These are phyloP conservation scores for Periconia digitata DNA, from an alignment of 2,329 filamentous ascomycete genomes.

Conservation along the genomic window DNA sequence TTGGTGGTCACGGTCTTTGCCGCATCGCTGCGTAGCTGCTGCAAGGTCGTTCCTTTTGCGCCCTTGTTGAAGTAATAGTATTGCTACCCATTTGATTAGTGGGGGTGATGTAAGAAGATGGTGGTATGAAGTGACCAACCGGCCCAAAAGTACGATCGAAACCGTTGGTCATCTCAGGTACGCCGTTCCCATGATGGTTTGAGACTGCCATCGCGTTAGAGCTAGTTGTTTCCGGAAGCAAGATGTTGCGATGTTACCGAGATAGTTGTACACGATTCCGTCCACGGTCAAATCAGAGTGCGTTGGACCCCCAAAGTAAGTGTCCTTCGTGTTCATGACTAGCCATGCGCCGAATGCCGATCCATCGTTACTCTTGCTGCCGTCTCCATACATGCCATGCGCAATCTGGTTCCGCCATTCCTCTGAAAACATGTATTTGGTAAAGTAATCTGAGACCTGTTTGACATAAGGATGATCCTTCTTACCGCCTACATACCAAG, in stretches of 20 bases:
- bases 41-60: slow-evolving; percentile 33
- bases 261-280: slow-evolving; percentile 67
- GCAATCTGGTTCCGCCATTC: slow-evolving; percentile 61
- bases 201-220: slow-evolving; percentile 55
- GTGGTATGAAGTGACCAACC: slow-evolving; percentile 8
- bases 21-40: slow-evolving; percentile 57
- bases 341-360: slow-evolving; percentile 63
- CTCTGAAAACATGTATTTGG: slow-evolving; percentile 65
- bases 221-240: background rate
- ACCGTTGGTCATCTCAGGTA: slow-evolving; percentile 64
- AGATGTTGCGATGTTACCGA: slow-evolving; percentile 2
- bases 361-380: slow-evolving; percentile 52
- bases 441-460: slow-evolving; percentile 63
- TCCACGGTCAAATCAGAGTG: slow-evolving; percentile 66
- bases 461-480: slow-evolving; percentile 58
- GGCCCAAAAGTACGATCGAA: slow-evolving; percentile 68
- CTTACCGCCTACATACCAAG: slow-evolving; percentile 61
- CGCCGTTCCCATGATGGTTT: slow-evolving; percentile 65
- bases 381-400: slow-evolving; percentile 59
- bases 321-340: slow-evolving; percentile 66
- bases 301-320: slow-evolving; percentile 62
- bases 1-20: slow-evolving; percentile 51
- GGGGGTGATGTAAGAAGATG: background rate
- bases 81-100: slow-evolving; percentile 45
- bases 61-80: slow-evolving; percentile 66